phyloP scores from a whole-genome alignment of 106 monocot species.

The Hemerocallis citrina region DNA sequence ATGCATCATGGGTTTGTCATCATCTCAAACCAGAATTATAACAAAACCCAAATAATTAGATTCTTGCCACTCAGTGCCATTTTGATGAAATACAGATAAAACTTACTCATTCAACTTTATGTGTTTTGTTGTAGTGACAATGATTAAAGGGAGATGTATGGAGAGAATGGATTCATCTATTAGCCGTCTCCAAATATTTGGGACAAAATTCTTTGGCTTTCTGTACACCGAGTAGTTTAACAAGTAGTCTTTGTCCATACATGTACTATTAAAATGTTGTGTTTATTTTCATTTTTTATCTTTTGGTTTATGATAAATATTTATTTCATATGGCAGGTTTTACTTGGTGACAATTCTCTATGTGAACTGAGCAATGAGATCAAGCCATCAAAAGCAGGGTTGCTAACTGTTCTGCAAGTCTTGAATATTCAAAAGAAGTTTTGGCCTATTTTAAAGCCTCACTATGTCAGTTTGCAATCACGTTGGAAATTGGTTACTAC shows the following conservation, averaged over 20 bases:
- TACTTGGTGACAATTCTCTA: constrained; percentile 56
- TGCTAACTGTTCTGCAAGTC: constrained; percentile 64
- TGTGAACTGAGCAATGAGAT: constrained; percentile 19
- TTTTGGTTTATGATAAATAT: constrained; percentile 3
- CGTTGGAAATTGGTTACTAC: constrained; percentile 19
- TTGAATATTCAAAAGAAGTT: constrained; percentile 54
- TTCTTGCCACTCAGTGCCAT: too few species aligned
- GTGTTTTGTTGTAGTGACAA: too few species aligned
- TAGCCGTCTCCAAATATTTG: too few species aligned
- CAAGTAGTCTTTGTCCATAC: not conserved
- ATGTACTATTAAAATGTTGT: not conserved
- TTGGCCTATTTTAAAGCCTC: constrained; percentile 60
- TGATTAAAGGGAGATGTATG: too few species aligned
- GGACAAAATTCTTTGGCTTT: too few species aligned
- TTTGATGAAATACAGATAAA: too few species aligned
- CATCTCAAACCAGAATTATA: too few species aligned
- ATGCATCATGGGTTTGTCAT: too few species aligned
- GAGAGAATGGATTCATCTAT: too few species aligned
- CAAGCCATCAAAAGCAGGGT: constrained; percentile 45
- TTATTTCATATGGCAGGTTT: constrained; percentile 33
- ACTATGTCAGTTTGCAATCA: constrained; percentile 20
- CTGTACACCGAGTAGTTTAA: not conserved
- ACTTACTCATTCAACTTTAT: not conserved
- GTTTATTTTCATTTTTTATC: not conserved
- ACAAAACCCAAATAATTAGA: too few species aligned